Conservation (phyloP, 164 flowering plant genomes). For the Annona cherimola region DNA sequence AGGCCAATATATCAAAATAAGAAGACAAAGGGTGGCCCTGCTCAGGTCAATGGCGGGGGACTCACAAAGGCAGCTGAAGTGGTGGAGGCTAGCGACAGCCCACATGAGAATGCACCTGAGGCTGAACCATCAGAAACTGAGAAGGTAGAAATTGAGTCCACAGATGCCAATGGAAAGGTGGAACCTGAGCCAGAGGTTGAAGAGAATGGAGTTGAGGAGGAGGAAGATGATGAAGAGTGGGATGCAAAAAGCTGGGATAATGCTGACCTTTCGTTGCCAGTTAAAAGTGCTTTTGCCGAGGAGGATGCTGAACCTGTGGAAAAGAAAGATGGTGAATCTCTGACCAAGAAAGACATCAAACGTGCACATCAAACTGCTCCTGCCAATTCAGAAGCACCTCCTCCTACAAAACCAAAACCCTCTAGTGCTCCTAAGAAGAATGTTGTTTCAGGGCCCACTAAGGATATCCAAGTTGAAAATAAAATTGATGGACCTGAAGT, state of each 20-base stretch:
- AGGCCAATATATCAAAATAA: conserved; percentile 68
- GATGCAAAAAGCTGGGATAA: conserved; percentile 99
- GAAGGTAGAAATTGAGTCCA: conserved; percentile 41
- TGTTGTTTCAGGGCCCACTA: conserved; percentile 19
- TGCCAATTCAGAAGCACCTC: conserved; percentile 20
- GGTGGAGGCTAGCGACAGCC: conserved; percentile 29
- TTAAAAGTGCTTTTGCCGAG: conserved; percentile 72
- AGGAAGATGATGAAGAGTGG: conserved; percentile 79
- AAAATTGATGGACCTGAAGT: conserved; percentile 16
- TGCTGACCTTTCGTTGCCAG: conserved; percentile 49
- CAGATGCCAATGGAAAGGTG: conserved; percentile 31
- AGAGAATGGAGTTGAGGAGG: conserved; percentile 53
- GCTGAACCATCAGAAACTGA: conserved; percentile 33
- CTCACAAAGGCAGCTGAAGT: conserved; percentile 30
- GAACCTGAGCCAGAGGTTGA: conserved; percentile 31
- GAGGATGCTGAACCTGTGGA: conserved; percentile 62
- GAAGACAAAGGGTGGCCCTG: conserved; percentile 49
- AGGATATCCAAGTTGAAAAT: conserved; percentile 26
- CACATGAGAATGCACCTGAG: conserved; percentile 25
- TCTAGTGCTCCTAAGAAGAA: conserved; percentile 21
- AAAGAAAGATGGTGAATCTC: conserved; percentile 60
- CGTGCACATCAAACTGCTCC: conserved; percentile 20
- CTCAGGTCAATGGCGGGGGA: conserved; percentile 45
- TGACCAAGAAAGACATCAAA: conserved; percentile 49
- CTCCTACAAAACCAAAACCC: conserved; percentile 20